Percentiles rank a stretch among this genome's conserved stretches.
These are phyloP conservation scores for Monilinia aucupariae DNA, from an alignment of 2,329 filamentous ascomycete species.

Conservation along the genomic window DNA sequence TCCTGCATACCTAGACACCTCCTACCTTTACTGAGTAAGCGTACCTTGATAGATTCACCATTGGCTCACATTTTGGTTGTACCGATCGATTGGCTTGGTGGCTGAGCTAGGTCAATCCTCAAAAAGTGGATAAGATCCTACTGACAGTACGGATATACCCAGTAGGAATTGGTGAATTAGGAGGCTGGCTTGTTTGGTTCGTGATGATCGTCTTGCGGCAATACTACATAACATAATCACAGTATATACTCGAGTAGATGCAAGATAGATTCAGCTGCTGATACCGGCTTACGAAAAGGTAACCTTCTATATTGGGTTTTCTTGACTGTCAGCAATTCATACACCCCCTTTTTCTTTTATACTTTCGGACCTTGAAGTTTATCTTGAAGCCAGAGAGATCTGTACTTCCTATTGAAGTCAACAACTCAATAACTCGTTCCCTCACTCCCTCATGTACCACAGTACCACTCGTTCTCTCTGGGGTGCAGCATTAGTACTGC, in stretches of 20 bases:
- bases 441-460: too few species aligned
- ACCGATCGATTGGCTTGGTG: neutral
- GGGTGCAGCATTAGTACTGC: neutral
- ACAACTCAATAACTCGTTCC: neutral
- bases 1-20: too few species aligned
- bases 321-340: neutral
- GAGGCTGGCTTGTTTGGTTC: neutral
- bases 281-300: neutral
- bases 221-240: too few species aligned
- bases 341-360: neutral
- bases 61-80: too few species aligned
- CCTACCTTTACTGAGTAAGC: neutral
- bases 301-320: neutral
- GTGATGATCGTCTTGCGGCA: neutral
- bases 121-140: neutral
- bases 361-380: neutral
- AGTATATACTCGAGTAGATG: too few species aligned
- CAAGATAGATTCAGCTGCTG: neutral
- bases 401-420: neutral
- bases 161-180: too few species aligned
- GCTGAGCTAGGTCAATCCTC: neutral
- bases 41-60: too few species aligned
- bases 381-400: neutral
- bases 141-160: neutral
- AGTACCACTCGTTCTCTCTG: neutral